phyloP scores from a whole-genome alignment of 148 eudicot species.

The Rhododendron kiyosumense region DNA sequence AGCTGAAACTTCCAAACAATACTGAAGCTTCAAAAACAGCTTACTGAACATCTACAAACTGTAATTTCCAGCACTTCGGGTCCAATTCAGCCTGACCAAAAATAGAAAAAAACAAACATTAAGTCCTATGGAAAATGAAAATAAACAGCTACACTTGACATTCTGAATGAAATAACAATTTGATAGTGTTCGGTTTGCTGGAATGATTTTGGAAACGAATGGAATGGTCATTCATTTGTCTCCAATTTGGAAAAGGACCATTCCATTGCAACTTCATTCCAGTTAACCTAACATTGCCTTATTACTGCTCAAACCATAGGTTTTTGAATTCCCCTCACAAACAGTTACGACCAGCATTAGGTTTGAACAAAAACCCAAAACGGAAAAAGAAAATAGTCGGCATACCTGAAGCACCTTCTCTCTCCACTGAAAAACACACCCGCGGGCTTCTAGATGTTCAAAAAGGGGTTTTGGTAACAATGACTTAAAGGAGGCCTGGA shows the following conservation, averaged over 20 bases:
- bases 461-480: conserved; percentile 54
- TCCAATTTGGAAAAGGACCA: neutral
- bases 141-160: neutral
- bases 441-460: conserved; percentile 70
- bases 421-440: conserved; percentile 75
- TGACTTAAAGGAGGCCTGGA: conserved; percentile 52
- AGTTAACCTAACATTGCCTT: neutral
- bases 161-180: neutral
- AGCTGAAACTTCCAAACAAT: neutral
- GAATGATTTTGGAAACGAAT: neutral
- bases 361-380: neutral
- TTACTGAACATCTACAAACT: conserved; percentile 43
- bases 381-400: neutral
- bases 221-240: neutral
- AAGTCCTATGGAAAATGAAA: neutral
- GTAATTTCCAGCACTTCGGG: conserved; percentile 76
- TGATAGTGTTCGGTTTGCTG: neutral
- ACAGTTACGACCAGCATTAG: neutral
- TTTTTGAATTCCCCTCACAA: neutral
- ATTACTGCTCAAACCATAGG: neutral
- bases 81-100: conserved; percentile 73
- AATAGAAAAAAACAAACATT: neutral
- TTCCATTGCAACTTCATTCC: neutral
- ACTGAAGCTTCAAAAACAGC: neutral
- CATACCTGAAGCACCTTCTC: conserved; percentile 73